Percentiles rank a stretch among this genome's conserved stretches.
Evolutionary conservation across 2,329 filamentous ascomycete species (phyloP).

Genomic region (Fusarium phyllophilum): DNA sequence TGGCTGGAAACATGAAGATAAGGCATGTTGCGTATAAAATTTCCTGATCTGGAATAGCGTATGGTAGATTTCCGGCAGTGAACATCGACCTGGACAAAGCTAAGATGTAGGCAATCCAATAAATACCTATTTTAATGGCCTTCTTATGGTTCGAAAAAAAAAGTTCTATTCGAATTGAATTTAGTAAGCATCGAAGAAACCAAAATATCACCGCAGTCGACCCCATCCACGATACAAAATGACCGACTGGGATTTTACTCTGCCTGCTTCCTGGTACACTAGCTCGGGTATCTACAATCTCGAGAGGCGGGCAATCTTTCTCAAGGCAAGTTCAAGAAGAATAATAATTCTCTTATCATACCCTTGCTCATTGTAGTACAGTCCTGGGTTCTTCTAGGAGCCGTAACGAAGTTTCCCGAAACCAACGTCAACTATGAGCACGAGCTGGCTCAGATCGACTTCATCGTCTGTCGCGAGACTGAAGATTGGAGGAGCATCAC

Average conservation of each 20-base stretch:
- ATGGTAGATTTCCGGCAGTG: neutral
- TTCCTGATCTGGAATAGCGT: neutral
- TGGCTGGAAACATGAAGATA: neutral
- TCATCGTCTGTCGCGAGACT: neutral
- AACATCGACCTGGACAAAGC: accelerated
- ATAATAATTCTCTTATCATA: accelerated
- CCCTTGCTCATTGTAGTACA: accelerated
- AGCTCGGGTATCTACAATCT: neutral
- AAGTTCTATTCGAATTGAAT: accelerated
- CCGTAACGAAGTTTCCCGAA: neutral
- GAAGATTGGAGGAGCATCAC: neutral
- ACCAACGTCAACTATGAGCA: neutral
- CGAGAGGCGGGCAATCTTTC: neutral
- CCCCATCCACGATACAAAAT: neutral
- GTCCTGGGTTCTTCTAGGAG: slow-evolving; percentile 3
- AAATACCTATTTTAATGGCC: accelerated
- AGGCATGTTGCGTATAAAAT: neutral
- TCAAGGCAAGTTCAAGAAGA: neutral
- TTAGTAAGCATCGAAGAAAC: neutral
- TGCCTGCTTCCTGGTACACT: slow-evolving; percentile 1
- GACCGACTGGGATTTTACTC: neutral
- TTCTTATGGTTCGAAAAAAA: accelerated
- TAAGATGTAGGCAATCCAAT: accelerated
- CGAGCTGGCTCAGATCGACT: neutral
- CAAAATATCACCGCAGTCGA: accelerated